Conservation (phyloP, 192 early-diverging fungal genomes). For the Thamnidium elegans region DNA sequence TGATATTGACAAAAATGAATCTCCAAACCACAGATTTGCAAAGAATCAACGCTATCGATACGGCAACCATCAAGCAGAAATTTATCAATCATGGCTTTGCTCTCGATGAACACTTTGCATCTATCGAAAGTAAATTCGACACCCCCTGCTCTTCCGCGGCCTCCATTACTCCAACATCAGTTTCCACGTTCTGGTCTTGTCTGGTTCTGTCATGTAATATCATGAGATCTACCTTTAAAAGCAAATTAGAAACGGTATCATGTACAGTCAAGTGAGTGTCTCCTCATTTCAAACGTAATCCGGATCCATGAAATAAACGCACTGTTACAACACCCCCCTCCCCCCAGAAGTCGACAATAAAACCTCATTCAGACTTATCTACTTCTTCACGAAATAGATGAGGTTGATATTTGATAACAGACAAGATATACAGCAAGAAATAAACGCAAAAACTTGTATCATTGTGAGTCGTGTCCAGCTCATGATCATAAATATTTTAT, state of each 20-base stretch:
- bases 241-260: neutral
- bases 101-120: slow-evolving; percentile 10
- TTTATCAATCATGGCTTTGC: neutral
- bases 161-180: slow-evolving; percentile 1
- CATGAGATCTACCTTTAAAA: neutral
- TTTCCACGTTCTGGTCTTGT: slow-evolving; percentile 1
- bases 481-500: slow-evolving; percentile 9
- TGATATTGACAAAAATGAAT: neutral
- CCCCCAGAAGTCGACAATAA: slow-evolving; percentile 6
- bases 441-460: slow-evolving; percentile 8
- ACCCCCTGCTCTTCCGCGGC: slow-evolving; percentile 1
- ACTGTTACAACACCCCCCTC: neutral
- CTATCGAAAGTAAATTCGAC: slow-evolving; percentile 1
- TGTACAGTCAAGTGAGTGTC: slow-evolving; percentile 9
- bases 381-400: slow-evolving; percentile 8
- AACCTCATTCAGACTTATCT: slow-evolving; percentile 9
- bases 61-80: slow-evolving; percentile 10
- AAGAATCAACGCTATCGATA: slow-evolving; percentile 8
- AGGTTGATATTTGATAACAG: slow-evolving; percentile 4
- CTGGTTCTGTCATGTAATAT: slow-evolving; percentile 14
- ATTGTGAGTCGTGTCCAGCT: neutral
- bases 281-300: slow-evolving; percentile 8
- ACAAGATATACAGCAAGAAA: slow-evolving; percentile 12
- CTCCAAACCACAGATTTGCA: slow-evolving; percentile 6
- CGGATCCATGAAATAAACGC: slow-evolving; percentile 11